These are phyloP conservation scores for Rhizoctonia solani DNA, from an alignment of 1,284 basidiomycete genomes.

Conservation along the genomic window DNA sequence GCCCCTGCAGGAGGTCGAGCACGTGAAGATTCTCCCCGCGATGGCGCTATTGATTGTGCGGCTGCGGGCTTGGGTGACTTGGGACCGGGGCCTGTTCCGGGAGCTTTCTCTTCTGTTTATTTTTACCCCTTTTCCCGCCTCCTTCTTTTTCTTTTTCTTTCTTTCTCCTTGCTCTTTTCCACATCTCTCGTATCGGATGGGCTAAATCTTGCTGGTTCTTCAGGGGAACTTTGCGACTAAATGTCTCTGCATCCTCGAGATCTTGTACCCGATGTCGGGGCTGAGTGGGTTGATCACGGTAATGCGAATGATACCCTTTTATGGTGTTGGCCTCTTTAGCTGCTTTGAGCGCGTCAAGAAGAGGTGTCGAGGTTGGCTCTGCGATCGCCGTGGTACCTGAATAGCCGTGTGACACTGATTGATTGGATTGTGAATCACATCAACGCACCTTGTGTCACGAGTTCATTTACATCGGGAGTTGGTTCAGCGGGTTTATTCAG, in stretches of 20 bases:
- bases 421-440: slow-evolving; percentile 20
- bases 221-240: slow-evolving; percentile 38
- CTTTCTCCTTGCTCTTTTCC: slow-evolving; percentile 27
- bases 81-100: neutral
- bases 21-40: slow-evolving; percentile 15
- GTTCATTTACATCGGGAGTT: slow-evolving; percentile 56
- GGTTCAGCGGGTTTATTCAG: slow-evolving; percentile 52
- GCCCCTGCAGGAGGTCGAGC: slow-evolving; percentile 3
- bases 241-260: slow-evolving; percentile 37
- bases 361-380: slow-evolving; percentile 77
- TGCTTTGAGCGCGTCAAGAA: slow-evolving; percentile 85
- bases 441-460: slow-evolving; percentile 61
- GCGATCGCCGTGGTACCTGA: slow-evolving; percentile 61
- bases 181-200: slow-evolving; percentile 31
- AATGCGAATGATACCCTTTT: slow-evolving; percentile 61
- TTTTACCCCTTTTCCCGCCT: slow-evolving; percentile 33
- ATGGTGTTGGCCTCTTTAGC: slow-evolving; percentile 74
- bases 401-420: slow-evolving; percentile 42
- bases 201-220: slow-evolving; percentile 42
- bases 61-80: neutral
- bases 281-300: slow-evolving; percentile 36
- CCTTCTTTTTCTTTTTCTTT: slow-evolving; percentile 23
- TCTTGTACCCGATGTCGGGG: slow-evolving; percentile 31
- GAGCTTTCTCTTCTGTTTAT: slow-evolving; percentile 22
- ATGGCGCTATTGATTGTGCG: no score